Percentiles rank a stretch among this genome's conserved stretches.
phyloP scores from a whole-genome alignment of 352 stramenopile genomes.

The Halophytophthora batemanensis region DNA sequence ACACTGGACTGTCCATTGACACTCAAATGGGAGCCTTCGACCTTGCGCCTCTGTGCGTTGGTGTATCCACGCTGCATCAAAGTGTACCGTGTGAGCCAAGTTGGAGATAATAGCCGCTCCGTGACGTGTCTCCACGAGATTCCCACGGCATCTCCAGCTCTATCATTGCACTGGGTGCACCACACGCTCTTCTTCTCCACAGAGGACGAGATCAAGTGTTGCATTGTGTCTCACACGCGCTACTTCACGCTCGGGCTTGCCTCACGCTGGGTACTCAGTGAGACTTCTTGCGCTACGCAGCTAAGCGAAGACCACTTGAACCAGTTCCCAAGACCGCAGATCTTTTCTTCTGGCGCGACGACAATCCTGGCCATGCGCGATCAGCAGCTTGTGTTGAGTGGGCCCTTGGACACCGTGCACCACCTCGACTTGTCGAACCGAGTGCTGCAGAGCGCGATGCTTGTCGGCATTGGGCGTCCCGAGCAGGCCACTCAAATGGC shows the following conservation, averaged over 20 bases:
- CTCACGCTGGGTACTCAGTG: slow-evolving; percentile 30
- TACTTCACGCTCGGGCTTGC: slow-evolving; percentile 66
- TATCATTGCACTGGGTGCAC: slow-evolving; percentile 61
- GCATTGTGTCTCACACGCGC: slow-evolving; percentile 51
- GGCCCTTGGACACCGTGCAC: slow-evolving; percentile 41
- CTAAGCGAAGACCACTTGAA: slow-evolving; percentile 26
- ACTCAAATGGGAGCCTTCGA: slow-evolving; percentile 58
- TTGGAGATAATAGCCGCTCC: slow-evolving; percentile 12
- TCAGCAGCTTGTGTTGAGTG: slow-evolving; percentile 49
- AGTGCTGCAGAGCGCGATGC: slow-evolving; percentile 64
- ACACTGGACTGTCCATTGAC: slow-evolving; percentile 52
- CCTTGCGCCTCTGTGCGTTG: slow-evolving; percentile 50
- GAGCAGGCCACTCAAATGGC: slow-evolving; percentile 42
- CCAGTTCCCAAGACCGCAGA: slow-evolving; percentile 49
- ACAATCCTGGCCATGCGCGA: slow-evolving; percentile 50
- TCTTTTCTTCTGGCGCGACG: slow-evolving; percentile 36
- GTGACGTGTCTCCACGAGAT: slow-evolving; percentile 58
- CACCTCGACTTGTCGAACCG: slow-evolving; percentile 58
- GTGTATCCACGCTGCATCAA: slow-evolving; percentile 45
- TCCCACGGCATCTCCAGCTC: slow-evolving; percentile 26
- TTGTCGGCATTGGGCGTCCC: slow-evolving; percentile 50
- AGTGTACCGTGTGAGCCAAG: slow-evolving; percentile 40
- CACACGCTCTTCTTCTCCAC: slow-evolving; percentile 68
- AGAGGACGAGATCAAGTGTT: slow-evolving; percentile 62
- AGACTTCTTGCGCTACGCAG: slow-evolving; percentile 27